Evolutionary conservation across 129 eudicot genomes (phyloP).

Genomic region (Centella asiatica): DNA sequence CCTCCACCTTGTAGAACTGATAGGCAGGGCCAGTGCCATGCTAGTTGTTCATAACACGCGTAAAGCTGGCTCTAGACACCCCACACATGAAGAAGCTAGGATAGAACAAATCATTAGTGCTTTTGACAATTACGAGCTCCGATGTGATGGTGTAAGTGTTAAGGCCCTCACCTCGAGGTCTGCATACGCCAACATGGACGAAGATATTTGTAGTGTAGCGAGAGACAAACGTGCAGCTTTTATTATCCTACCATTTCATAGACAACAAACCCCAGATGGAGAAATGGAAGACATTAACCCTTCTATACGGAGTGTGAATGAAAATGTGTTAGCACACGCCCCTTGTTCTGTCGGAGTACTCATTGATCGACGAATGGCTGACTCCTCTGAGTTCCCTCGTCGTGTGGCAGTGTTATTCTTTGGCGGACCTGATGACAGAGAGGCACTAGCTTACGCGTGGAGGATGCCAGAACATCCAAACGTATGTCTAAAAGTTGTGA

Average conservation of each 20-base stretch:
- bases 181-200: conserved; percentile 42
- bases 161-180: conserved; percentile 39
- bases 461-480: conserved; percentile 31
- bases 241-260: conserved; percentile 40
- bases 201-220: conserved; percentile 42
- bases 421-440: conserved; percentile 64
- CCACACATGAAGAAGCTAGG: conserved; percentile 21
- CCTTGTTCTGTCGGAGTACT: conserved; percentile 55
- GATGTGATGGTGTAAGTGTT: conserved; percentile 27
- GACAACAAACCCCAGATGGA: conserved; percentile 25
- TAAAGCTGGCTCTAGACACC: conserved; percentile 23
- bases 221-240: conserved; percentile 29
- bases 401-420: conserved; percentile 32
- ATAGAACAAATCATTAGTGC: conserved; percentile 38
- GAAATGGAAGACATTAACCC: conserved; percentile 45
- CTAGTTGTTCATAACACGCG: conserved; percentile 32
- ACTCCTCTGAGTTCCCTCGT: conserved; percentile 11
- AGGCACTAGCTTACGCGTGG: conserved; percentile 47
- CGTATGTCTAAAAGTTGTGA: conserved; percentile 26
- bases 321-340: conserved; percentile 30
- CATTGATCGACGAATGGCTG: conserved; percentile 37
- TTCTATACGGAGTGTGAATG: conserved; percentile 35
- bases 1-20: conserved; percentile 46
- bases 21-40: conserved; percentile 43
- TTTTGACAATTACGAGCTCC: conserved; percentile 40